Evolutionary conservation across 176 grass and related monocot genomes (phyloP).

Genomic region (Eragrostis nindensis): DNA sequence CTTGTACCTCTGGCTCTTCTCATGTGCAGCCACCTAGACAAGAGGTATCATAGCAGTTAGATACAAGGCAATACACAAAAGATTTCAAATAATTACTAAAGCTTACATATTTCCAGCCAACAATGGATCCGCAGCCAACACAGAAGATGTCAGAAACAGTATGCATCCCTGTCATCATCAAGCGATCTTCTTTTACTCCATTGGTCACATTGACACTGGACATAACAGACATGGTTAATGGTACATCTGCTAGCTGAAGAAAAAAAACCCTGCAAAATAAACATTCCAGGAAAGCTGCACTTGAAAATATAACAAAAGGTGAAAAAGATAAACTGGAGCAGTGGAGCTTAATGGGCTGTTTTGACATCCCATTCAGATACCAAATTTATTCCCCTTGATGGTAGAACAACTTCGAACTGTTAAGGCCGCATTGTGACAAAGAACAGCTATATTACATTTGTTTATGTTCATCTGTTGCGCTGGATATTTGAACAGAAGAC

Average conservation of each 20-base stretch:
- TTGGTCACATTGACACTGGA: conserved; percentile 84
- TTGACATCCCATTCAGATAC: not conserved
- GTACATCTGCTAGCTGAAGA: conserved; percentile 16
- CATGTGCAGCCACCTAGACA: conserved; percentile 61
- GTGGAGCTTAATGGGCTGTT: not conserved
- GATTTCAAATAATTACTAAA: conserved; percentile 15
- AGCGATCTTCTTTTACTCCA: conserved; percentile 85
- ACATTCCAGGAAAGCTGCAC: not conserved
- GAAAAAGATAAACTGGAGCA: not conserved
- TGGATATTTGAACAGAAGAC: conserved; percentile 22
- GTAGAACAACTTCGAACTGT: not conserved
- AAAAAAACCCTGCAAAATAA: not conserved
- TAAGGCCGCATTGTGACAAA: not conserved
- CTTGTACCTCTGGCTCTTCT: conserved; percentile 81
- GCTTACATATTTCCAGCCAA: conserved; percentile 99
- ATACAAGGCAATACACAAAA: not conserved
- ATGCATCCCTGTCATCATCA: conserved; percentile 91
- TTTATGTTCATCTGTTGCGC: not conserved
- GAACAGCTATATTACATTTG: not conserved
- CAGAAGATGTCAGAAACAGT: conserved; percentile 87
- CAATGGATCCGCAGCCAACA: conserved; percentile 70
- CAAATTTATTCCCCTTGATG: not conserved
- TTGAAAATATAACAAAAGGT: not conserved
- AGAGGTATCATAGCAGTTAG: conserved; percentile 38
- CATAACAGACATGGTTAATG: conserved; percentile 34